Evolutionary conservation across 768 basidiomycete genomes (phyloP), one percentile per base, ranked within the genome.

Genomic region (Hericium rajendrae): DNA sequence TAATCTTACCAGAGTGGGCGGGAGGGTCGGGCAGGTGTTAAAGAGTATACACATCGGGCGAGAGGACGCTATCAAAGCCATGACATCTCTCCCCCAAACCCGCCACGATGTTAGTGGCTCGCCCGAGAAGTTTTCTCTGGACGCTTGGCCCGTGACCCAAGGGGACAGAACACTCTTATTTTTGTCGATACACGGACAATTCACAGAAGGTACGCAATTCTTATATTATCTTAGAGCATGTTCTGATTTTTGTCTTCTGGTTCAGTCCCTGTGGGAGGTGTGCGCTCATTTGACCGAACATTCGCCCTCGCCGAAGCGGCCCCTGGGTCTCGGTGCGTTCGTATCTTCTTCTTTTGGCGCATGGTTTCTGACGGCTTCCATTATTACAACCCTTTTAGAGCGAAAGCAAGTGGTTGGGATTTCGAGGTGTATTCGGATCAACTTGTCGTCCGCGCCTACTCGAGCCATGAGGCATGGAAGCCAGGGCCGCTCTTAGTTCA

Each of bases 211-310:
- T 94, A 65, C 58, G 85, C 77, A 11, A 10, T 57, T 49, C 10
- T 38, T 53, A 22, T 13, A 22, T 20, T 32, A 24, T 39, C 56
- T 46, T 51, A 18, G 3, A 46, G 8, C 55, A 15, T 59, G 53
- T 20, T 38, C 18, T 48, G 22, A 12, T 18, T 43, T 39, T 28
- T 62, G 38, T 58, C 58, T 60, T 51, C 39, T 22, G 32, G 26
- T 51, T 49, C 56, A 89, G 86, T 80, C 62, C 85, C 86, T 26
- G 76, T 83, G 9, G 81, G 82, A 55, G 94, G 93, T 11, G 73
- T 92, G 22, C 82, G 95, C 49, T 95, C 94, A 20, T 99, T 99
- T 71, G 93, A 97, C 68, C 80, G 97, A 57, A 85, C 91, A 0
- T 94, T 98, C 67, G 79, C 98, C 55, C 75, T 99, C 24, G 83